Evolutionary conservation across 2,329 filamentous ascomycete genomes (phyloP).

Genomic region (Mycosphaerelloides madeirae): DNA sequence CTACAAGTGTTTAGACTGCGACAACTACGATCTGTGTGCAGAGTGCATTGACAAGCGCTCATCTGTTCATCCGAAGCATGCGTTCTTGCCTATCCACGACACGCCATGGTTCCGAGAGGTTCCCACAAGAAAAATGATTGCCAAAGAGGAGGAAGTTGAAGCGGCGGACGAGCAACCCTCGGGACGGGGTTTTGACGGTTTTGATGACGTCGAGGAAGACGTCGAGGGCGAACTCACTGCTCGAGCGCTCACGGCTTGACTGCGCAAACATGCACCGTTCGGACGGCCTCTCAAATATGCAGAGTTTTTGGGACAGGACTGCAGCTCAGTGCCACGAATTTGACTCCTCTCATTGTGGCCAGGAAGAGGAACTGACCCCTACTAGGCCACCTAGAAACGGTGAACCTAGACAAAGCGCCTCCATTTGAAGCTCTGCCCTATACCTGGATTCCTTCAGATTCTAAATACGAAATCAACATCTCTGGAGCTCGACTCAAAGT

Average conservation of each 20-base stretch:
- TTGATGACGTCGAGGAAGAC: too few species aligned
- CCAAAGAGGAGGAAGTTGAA: not conserved
- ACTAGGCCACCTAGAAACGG: not conserved
- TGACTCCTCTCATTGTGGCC: not conserved
- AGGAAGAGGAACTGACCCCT: not conserved
- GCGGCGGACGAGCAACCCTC: not conserved
- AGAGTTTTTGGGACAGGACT: too few species aligned
- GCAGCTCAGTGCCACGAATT: not conserved
- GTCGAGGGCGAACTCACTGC: too few species aligned
- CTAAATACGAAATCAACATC: slow-evolving; percentile 1
- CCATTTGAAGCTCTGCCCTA: not conserved
- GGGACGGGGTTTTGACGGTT: too few species aligned
- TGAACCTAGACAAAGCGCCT: not conserved
- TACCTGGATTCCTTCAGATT: not conserved
- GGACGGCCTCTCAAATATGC: too few species aligned
- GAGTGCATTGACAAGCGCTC: not conserved
- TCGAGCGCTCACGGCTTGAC: too few species aligned
- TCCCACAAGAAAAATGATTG: not conserved
- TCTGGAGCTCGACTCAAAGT: not conserved
- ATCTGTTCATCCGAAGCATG: not conserved
- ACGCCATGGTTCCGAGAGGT: not conserved
- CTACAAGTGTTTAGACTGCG: slow-evolving; percentile 5
- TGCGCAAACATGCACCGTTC: too few species aligned
- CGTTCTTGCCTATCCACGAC: not conserved
- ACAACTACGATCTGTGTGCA: slow-evolving; percentile 5